Evolutionary conservation across 345 rosid genomes (phyloP).

Genomic region (Dipteronia sinensis): DNA sequence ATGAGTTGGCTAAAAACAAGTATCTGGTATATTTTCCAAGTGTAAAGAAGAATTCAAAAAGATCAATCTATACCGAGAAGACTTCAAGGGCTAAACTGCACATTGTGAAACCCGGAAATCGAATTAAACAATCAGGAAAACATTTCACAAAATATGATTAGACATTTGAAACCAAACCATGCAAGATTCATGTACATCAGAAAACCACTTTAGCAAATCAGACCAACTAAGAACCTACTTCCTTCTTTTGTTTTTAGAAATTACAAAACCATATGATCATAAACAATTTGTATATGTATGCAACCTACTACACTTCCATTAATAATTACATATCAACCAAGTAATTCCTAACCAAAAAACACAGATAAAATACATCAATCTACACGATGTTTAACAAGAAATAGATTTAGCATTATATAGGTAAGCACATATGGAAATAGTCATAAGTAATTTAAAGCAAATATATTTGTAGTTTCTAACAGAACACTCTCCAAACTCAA

Average conservation of each 20-base stretch:
- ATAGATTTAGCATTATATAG: slow-evolving; percentile 7
- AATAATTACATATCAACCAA: not conserved
- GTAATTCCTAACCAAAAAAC: slow-evolving; percentile 12
- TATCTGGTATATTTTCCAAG: not conserved
- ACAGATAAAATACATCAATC: not conserved
- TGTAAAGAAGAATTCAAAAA: not conserved
- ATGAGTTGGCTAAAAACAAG: not conserved
- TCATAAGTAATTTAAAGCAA: slow-evolving; percentile 23
- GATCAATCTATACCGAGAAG: not conserved
- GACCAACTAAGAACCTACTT: not conserved
- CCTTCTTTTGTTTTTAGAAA: not conserved
- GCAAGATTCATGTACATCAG: not conserved
- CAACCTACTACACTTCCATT: slow-evolving; percentile 12
- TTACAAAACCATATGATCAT: not conserved
- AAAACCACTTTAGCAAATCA: not conserved
- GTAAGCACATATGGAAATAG: slow-evolving; percentile 13
- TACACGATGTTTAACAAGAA: slow-evolving; percentile 3
- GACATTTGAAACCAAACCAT: not conserved
- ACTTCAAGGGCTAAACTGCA: not conserved
- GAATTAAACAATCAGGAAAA: not conserved
- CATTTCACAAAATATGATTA: not conserved
- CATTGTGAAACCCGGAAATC: not conserved
- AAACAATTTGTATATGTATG: not conserved
- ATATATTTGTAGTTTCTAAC: slow-evolving; percentile 27
- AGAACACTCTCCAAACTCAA: slow-evolving; percentile 24